Evolutionary conservation across 2,329 filamentous ascomycete species (phyloP), one percentile per base, ranked within the genome.

Genomic region (Sporothrix globosa): DNA sequence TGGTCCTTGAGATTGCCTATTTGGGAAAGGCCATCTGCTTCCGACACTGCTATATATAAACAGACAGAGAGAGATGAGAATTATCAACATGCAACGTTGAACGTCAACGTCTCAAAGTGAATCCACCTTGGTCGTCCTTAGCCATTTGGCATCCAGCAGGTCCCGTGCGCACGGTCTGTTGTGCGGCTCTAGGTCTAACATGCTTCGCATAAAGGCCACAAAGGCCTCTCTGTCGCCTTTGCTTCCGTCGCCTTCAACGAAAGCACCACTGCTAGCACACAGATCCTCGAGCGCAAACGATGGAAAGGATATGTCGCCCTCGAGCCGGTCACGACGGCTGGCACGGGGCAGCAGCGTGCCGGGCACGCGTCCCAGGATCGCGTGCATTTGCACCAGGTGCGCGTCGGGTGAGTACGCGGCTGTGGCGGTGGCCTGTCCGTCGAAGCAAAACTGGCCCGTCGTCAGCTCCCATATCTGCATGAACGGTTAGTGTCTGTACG

Each of bases 391-490:
- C 2, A 46, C 69, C 3, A 68, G 44, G 39, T 70, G 69, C 5
- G 69, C 63, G 4, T 67, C 69, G 14, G 27, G 68, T n/a, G 69
- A 63, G 63, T 70, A 70, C 44, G 21, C 54, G 11, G 53, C 69
- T 24, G 69, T 70, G 4, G 63, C 69, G 4, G 63, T 70, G 54
- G 54, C 54, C 17, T 68, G 63, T 2, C 69, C 63, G n/a, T 70
- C 69, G 53, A 70, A 70, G 54, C 53, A 70, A 2, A 68, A 46
- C 53, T 68, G 69, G n/a, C 53, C 69, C 14, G 63, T 70, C 19
- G 34, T 54, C 3, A 68, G 65, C 48, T 68, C 63, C 63, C 46
- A 68, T 30, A 70, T 53, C 39, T 46, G 41, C 41, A 14, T 3
- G 41, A 2, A 46, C 34, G 34, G 13, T 46, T 46, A 46, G 41